A percentile compares a stretch with the other conserved stretches of the same genome.
phyloP scores from a whole-genome alignment of 2,329 filamentous ascomycete species.

The Ophiostoma populinum region DNA sequence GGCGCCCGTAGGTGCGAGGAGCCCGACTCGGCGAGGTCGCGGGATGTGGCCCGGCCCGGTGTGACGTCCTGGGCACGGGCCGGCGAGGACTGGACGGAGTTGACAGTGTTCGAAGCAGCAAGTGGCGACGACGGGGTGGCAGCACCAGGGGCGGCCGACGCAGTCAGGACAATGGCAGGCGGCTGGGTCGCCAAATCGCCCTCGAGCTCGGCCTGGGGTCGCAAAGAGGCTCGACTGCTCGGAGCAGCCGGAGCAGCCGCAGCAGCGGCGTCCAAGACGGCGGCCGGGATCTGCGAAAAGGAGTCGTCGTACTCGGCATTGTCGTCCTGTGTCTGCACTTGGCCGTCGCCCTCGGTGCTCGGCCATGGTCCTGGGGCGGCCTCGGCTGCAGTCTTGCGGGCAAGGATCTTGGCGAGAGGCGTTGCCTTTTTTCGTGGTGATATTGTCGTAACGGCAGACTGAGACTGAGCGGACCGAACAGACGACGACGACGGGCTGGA shows the following conservation, averaged over 20 bases:
- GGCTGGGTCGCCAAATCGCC: too few relatives aligned
- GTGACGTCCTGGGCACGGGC: background rate
- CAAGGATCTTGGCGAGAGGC: constrained; percentile 8
- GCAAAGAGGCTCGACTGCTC: too few relatives aligned
- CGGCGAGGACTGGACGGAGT: background rate
- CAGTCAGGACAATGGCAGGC: background rate
- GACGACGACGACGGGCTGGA: constrained; percentile 1
- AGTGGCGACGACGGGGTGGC: background rate
- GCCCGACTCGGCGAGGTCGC: constrained; percentile 11
- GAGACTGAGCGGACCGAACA: constrained; percentile 1
- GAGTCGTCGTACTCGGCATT: constrained; percentile 29
- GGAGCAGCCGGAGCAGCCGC: too few relatives aligned
- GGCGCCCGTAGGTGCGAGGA: too few relatives aligned
- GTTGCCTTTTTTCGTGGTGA: constrained; percentile 8
- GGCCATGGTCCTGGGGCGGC: background rate
- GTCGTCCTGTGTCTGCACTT: background rate
- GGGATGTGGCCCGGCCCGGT: background rate
- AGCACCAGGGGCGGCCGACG: background rate
- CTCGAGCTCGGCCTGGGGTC: constrained; percentile 9
- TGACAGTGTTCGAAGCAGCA: too few relatives aligned
- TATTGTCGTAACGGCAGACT: too few relatives aligned
- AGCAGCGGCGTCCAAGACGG: constrained; percentile 29
- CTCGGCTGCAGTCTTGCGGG: constrained; percentile 5
- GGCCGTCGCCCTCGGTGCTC: background rate
- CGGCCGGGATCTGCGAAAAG: constrained; percentile 38